These are phyloP conservation scores for Nicotiana tabacum DNA, from an alignment of 257 asterid genomes.

Conservation along the genomic window DNA sequence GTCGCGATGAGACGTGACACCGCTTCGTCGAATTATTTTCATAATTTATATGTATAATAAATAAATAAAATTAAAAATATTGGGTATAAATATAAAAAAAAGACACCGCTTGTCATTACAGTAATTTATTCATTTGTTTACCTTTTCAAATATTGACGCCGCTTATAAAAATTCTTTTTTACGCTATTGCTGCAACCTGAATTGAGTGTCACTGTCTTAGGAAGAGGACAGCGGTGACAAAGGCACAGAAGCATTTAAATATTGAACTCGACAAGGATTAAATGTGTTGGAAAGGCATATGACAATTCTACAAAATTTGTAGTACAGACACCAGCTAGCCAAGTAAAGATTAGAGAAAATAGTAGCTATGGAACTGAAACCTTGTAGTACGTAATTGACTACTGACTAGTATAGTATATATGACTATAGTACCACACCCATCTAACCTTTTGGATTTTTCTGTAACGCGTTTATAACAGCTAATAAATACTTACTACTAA, in stretches of 20 bases:
- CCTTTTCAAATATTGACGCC: too few species aligned
- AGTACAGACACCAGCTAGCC: background rate
- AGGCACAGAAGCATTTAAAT: background rate
- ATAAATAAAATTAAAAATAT: too few species aligned
- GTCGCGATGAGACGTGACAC: too few species aligned
- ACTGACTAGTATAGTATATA: background rate
- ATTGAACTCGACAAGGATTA: background rate
- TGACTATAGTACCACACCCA: background rate
- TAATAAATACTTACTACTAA: background rate
- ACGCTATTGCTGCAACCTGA: too few species aligned
- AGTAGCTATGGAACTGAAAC: background rate
- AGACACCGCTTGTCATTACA: too few species aligned
- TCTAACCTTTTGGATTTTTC: background rate
- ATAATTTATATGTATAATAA: too few species aligned
- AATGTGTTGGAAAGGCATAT: constrained; percentile 4
- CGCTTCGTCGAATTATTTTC: too few species aligned
- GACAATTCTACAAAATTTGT: background rate
- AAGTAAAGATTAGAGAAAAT: background rate
- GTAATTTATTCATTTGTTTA: too few species aligned
- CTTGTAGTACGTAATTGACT: background rate
- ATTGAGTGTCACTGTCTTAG: background rate
- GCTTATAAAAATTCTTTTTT: too few species aligned
- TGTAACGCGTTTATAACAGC: background rate
- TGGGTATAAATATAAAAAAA: too few species aligned
- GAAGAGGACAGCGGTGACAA: background rate